Evolutionary conservation across 129 eudicot genomes (phyloP).

Genomic region (Solidago caesia): DNA sequence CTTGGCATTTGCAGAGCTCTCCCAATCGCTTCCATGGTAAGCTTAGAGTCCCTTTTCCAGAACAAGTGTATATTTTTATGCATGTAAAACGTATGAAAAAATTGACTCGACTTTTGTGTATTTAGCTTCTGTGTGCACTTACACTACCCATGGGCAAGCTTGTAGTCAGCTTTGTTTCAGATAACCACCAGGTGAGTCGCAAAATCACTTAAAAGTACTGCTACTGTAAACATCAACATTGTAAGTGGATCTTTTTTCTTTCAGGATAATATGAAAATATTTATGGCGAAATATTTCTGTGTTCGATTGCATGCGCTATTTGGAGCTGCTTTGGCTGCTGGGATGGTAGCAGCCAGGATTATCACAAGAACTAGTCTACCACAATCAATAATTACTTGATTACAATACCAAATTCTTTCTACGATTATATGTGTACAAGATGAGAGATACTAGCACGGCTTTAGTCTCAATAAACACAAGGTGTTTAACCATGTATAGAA

Average conservation of each 20-base stretch:
- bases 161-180: constrained; percentile 52
- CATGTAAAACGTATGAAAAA: constrained; percentile 2
- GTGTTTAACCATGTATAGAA: constrained; percentile 7
- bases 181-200: constrained; percentile 71
- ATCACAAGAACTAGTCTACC: constrained; percentile 23
- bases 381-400: constrained; percentile 25
- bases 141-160: constrained; percentile 69
- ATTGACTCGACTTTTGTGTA: constrained; percentile 21
- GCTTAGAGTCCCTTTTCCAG: constrained; percentile 28
- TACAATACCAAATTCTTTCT: neutral
- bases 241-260: neutral
- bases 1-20: constrained; percentile 51
- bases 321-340: constrained; percentile 77
- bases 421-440: neutral
- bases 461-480: constrained; percentile 1
- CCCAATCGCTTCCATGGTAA: constrained; percentile 66
- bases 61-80: neutral
- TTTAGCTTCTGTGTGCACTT: constrained; percentile 65
- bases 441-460: constrained; percentile 21
- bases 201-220: constrained; percentile 5
- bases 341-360: constrained; percentile 67
- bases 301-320: constrained; percentile 79
- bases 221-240: neutral
- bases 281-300: constrained; percentile 83
- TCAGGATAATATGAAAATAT: constrained; percentile 77